These are phyloP conservation scores for Actinidia chinensis DNA, from an alignment of 179 eudicot species.

Conservation along the genomic window DNA sequence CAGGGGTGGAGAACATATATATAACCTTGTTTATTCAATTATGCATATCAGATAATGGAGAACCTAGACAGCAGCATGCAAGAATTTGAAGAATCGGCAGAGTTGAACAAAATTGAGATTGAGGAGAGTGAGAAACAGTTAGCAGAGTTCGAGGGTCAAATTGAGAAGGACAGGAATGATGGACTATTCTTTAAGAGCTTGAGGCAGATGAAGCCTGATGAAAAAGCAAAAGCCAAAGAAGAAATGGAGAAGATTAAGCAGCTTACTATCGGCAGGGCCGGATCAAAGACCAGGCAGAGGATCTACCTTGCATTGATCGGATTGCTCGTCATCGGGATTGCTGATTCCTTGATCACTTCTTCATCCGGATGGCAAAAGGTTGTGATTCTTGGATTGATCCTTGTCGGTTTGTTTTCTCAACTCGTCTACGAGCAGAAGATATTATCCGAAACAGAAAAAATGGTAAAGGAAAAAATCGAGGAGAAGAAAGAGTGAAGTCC, in stretches of 20 bases:
- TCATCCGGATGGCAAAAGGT: conserved; percentile 58
- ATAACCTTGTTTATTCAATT: conserved; percentile 15
- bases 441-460: conserved; percentile 36
- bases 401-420: conserved; percentile 66
- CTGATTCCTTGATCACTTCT: conserved; percentile 53
- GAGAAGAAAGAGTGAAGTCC: conserved; percentile 36
- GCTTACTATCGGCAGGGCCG: conserved; percentile 47
- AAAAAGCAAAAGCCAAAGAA: conserved; percentile 56
- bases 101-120: conserved; percentile 52
- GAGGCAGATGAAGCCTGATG: conserved; percentile 36
- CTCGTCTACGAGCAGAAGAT: conserved; percentile 66
- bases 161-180: conserved; percentile 60
- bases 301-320: conserved; percentile 67
- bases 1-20: neutral
- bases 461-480: conserved; percentile 30
- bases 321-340: conserved; percentile 48
- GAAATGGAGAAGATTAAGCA: conserved; percentile 51
- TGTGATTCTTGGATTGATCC: conserved; percentile 53
- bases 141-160: conserved; percentile 61
- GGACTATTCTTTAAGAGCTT: conserved; percentile 80
- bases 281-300: conserved; percentile 56
- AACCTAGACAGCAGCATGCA: conserved; percentile 81
- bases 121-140: conserved; percentile 58
- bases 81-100: conserved; percentile 80
- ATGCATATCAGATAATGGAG: conserved; percentile 72